phyloP scores from a whole-genome alignment of 768 basidiomycete species.

The Rhizopogon vesiculosus region DNA sequence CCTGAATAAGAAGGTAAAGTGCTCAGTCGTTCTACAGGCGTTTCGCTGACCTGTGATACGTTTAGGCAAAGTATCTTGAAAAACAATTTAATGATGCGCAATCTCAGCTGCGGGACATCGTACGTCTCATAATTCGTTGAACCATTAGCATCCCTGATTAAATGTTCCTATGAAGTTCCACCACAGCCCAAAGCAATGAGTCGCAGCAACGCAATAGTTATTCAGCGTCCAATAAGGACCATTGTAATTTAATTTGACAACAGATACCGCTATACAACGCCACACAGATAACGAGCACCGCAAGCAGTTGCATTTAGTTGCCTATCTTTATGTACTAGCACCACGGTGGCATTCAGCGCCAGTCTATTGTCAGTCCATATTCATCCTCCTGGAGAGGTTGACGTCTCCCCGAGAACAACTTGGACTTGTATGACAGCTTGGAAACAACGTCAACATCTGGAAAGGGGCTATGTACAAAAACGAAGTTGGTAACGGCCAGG shows the following conservation, averaged over 20 bases:
- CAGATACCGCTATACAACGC: too few relatives aligned
- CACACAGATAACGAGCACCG: too few relatives aligned
- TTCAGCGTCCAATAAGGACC: not conserved
- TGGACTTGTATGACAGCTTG: too few relatives aligned
- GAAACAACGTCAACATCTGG: too few relatives aligned
- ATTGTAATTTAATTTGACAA: slow-evolving; percentile 7
- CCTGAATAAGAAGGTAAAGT: slow-evolving; percentile 77
- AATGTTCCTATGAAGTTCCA: slow-evolving; percentile 19
- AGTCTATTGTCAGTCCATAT: too few relatives aligned
- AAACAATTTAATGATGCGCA: slow-evolving; percentile 93
- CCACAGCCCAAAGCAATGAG: slow-evolving; percentile 23
- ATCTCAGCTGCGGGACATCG: slow-evolving; percentile 80
- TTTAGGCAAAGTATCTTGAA: slow-evolving; percentile 83
- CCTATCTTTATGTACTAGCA: slow-evolving; percentile 41
- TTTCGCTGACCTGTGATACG: not conserved
- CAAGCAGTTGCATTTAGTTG: slow-evolving; percentile 52
- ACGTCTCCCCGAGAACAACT: too few relatives aligned
- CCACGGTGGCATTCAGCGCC: too few relatives aligned
- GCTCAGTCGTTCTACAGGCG: not conserved
- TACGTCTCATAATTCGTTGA: slow-evolving; percentile 29
- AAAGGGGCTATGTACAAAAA: too few relatives aligned
- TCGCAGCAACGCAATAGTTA: slow-evolving; percentile 8
- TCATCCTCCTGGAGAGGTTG: too few relatives aligned
- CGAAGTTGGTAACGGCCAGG: too few relatives aligned
- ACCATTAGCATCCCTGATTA: not conserved